phyloP scores from a whole-genome alignment of 2,329 filamentous ascomycete genomes.

The Fusarium oligoseptatum region DNA sequence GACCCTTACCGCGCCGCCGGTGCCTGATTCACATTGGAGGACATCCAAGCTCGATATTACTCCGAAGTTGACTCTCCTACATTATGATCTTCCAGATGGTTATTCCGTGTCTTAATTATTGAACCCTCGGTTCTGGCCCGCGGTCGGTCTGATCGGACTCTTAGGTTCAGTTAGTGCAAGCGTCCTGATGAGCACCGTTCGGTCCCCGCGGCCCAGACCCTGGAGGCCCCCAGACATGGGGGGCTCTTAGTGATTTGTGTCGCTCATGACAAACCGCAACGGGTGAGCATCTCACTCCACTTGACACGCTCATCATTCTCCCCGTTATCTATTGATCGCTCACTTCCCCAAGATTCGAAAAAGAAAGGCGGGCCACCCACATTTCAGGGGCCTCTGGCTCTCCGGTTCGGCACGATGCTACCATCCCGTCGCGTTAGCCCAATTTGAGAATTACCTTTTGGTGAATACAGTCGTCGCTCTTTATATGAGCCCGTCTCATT shows the following conservation, averaged over 20 bases:
- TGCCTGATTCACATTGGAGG: neutral
- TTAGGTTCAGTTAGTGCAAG: conserved; percentile 49
- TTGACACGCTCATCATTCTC: neutral
- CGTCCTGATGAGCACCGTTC: conserved; percentile 53
- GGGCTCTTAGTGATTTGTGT: conserved; percentile 33
- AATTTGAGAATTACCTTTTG: conserved; percentile 14
- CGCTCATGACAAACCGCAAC: conserved; percentile 35
- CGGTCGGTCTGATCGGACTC: conserved; percentile 45
- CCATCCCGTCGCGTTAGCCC: conserved; percentile 23
- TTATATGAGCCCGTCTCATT: conserved; percentile 1
- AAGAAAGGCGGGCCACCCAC: conserved; percentile 19
- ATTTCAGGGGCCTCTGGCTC: conserved; percentile 2
- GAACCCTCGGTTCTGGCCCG: neutral
- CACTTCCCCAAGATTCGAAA: conserved; percentile 11
- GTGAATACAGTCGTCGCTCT: neutral
- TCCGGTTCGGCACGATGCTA: conserved; percentile 21
- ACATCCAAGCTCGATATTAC: neutral
- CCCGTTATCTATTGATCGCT: conserved; percentile 20
- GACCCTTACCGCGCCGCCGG: neutral
- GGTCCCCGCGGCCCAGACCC: conserved; percentile 15
- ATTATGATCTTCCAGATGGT: neutral
- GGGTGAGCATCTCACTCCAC: neutral
- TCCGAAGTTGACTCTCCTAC: neutral
- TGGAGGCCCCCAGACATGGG: conserved; percentile 6
- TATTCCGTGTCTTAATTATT: neutral